A percentile compares a stretch with the other conserved stretches of the same genome.
phyloP scores from a whole-genome alignment of 176 grass and related monocot species.

The Paspalum notatum region DNA sequence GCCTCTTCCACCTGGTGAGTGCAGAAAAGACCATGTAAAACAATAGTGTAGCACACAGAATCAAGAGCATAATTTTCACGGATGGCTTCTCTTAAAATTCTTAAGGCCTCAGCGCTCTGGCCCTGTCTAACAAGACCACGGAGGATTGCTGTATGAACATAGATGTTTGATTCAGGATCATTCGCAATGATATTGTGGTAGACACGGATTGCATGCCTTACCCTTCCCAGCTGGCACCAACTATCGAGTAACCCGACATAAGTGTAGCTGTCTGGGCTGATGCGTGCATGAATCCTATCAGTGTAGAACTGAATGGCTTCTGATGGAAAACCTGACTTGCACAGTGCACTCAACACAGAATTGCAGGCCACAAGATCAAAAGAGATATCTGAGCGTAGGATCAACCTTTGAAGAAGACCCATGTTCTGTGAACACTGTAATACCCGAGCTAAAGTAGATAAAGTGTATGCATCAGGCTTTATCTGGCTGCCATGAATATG shows the following conservation, averaged over 20 bases:
- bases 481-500: constrained; percentile 52
- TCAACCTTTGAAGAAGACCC: constrained; percentile 55
- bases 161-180: constrained; percentile 52
- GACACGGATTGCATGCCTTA: constrained; percentile 48
- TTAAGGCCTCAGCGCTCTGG: constrained; percentile 48
- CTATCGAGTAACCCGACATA: constrained; percentile 69
- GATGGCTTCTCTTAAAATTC: constrained; percentile 58
- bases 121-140: constrained; percentile 66
- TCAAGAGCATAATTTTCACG: constrained; percentile 62
- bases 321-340: constrained; percentile 80
- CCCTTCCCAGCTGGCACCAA: constrained; percentile 57
- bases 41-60: constrained; percentile 69
- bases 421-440: constrained; percentile 55
- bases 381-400: constrained; percentile 46
- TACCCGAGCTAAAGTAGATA: constrained; percentile 66
- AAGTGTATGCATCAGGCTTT: constrained; percentile 73
- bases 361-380: constrained; percentile 79
- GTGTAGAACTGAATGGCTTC: constrained; percentile 63
- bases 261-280: constrained; percentile 81
- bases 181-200: constrained; percentile 54
- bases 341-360: constrained; percentile 64
- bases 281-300: constrained; percentile 47
- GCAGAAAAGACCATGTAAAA: constrained; percentile 72
- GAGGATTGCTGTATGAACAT: constrained; percentile 70
- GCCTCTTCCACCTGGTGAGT: constrained; percentile 64